phyloP scores from a whole-genome alignment of 371 early-diverging fungal genomes.

The Mortierella sp. region DNA sequence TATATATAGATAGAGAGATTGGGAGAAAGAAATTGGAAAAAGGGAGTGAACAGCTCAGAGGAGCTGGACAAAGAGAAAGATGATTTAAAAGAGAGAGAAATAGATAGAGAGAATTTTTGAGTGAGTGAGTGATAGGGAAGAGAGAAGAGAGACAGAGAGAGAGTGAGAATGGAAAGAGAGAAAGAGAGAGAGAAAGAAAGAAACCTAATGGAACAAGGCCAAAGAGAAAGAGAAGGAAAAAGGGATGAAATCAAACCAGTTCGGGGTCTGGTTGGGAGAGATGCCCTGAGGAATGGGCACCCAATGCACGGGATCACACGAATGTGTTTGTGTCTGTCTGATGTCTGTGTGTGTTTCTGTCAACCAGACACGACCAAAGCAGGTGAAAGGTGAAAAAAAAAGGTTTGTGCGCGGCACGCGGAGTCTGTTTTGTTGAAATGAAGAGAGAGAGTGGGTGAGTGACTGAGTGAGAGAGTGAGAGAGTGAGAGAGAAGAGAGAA shows the following conservation, averaged over 20 bases:
- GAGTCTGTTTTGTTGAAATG: not conserved
- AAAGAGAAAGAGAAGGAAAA: too few relatives aligned
- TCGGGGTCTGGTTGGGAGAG: too few relatives aligned
- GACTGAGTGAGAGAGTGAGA: too few relatives aligned
- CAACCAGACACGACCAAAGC: too few relatives aligned
- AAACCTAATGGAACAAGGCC: not conserved
- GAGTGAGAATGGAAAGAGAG: not conserved
- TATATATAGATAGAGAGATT: slow-evolving; percentile 6
- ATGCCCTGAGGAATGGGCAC: too few relatives aligned
- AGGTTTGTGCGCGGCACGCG: too few relatives aligned
- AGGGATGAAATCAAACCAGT: too few relatives aligned
- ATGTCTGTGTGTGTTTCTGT: too few relatives aligned
- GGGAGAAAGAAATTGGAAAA: not conserved
- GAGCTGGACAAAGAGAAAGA: not conserved
- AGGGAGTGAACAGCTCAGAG: slow-evolving; percentile 2
- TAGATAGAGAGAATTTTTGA: not conserved
- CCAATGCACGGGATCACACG: too few relatives aligned
- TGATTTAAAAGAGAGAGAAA: not conserved
- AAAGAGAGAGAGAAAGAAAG: slow-evolving; percentile 1
- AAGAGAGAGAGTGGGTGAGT: not conserved
- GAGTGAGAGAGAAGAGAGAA: not conserved
- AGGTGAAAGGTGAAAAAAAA: too few relatives aligned
- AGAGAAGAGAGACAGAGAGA: not conserved
- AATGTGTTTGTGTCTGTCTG: too few relatives aligned
- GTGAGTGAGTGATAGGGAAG: not conserved